Base-by-base conservation (phyloP, 208 protist genomes). In the Hexamita inflata region DNA sequence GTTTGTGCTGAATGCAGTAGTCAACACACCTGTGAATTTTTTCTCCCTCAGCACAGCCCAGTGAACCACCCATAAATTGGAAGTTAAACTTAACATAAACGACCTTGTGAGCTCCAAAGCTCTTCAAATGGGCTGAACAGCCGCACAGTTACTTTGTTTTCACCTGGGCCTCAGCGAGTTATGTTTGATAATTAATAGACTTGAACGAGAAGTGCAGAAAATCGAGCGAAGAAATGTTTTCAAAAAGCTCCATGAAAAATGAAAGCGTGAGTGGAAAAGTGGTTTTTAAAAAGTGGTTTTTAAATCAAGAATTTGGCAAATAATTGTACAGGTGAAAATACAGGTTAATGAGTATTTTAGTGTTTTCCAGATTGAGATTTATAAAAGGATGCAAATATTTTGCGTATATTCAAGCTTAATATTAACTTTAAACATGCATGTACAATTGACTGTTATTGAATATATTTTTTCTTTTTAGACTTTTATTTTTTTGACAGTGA, bases 11-110 rank as follows among this genome's bases (percentile, higher is more conserved):
- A 28, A 26, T 79, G 26, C 78, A 82, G 29, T 85, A 65, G 2
- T 86, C 82, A 62, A 85, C 81, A 26, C 74, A 76, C 0, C 32
- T 30, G 7, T 7, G 34, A 29, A 84, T 42, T 64, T 84, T 84
- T 53, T 84, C 49, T 34, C 82, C 82, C 62, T 84, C 82, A 41
- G 82, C 82, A 73, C 82, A 84, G 0, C 82, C 82, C 19, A 84
- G 42, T 29, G 82, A 70, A 15, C 64, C 64, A 45, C 64, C 64
- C 7, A 70, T 9, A 34, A 70, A 70, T n/a, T 35, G 4, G n/a
- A 70, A 70, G 15, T 57, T n/a, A 9, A 42, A 38, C 15, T 9
- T 19, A 40, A n/a, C 9, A 29, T n/a, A 15, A 32, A 70, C n/a
- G 42, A 45, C 9, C 9, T 40, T n/a, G 11, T 45, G 2, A 70